Evolutionary conservation across 495 filamentous ascomycete species (phyloP), one percentile per base, ranked within the genome.

Genomic region (Xylaria intraflava): DNA sequence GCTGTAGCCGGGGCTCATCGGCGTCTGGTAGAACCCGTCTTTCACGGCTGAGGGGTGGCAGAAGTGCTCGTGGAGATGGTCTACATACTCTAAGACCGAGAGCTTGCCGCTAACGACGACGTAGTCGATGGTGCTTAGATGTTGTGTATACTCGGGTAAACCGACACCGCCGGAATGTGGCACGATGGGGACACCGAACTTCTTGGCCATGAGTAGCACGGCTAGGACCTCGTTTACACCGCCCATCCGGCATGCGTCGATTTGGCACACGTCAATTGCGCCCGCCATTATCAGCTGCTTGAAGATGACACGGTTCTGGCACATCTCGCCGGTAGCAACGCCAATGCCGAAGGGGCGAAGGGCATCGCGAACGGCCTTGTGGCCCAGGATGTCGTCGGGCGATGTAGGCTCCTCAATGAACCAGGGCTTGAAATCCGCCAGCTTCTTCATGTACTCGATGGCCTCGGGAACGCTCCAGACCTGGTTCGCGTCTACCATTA

Each of bases 401-500:
- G 85, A 89, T 39, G 90, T 96, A n/a, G 90, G 90, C 77, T 96
- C 90, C 72, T 96, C 90, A 60, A 96, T 95, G 73, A 96, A 96
- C 90, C 90, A 96, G 39, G 90, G 90, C 74, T 85, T 84, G 77
- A 88, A 96, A 57, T 89, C 82, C 30, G 80, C 83, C 17, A 96
- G 84, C 59, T 87, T 66, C 51, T 84, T 73, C 89, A 95, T 95
- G 76, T 90, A 88, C 47, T 78, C 81, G 59, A 96, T 92, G 1
- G 90, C 90, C 69, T 96, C 88, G 12, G 89, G 89, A 24, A 95
- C 90, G 38, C 83, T 86, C 90, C 90, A 96, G 31, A 96, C 80
- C 76, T 96, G 90, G 74, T 96, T 96, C 9, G 90, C 90, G 73
- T 96, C 90, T 16, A 96, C 85, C 90, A 96, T 96, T 41, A 96